A percentile compares a stretch with the other conserved stretches of the same genome.
phyloP scores from a whole-genome alignment of 306 rosid species.

The Quercus cerris region DNA sequence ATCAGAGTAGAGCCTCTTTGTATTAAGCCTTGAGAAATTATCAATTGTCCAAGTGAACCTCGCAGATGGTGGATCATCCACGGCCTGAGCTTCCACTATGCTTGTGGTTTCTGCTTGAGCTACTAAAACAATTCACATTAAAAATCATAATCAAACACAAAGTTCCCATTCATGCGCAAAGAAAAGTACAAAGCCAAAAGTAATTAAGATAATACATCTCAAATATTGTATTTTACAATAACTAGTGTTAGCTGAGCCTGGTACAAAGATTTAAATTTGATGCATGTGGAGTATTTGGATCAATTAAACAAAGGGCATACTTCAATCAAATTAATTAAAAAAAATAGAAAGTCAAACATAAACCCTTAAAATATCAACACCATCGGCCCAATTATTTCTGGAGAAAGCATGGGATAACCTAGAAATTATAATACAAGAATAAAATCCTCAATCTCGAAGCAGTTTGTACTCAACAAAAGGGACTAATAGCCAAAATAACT shows the following conservation, averaged over 20 bases:
- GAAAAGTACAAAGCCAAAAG: not conserved
- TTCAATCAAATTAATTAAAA: not conserved
- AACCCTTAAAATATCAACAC: not conserved
- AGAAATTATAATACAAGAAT: not conserved
- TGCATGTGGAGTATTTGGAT: not conserved
- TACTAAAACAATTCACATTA: conserved; percentile 8
- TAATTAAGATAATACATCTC: not conserved
- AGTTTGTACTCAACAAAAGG: not conserved
- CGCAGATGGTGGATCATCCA: conserved; percentile 38
- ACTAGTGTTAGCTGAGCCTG: not conserved
- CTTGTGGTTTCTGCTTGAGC: conserved; percentile 29
- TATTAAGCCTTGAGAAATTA: conserved; percentile 30
- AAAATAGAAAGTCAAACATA: not conserved
- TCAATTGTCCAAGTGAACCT: conserved; percentile 36
- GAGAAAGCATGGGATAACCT: not conserved
- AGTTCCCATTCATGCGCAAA: not conserved
- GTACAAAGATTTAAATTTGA: not conserved
- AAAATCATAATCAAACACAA: not conserved
- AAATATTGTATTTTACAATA: not conserved
- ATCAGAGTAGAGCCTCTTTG: conserved; percentile 33
- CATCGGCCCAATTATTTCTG: not conserved
- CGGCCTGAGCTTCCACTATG: conserved; percentile 30
- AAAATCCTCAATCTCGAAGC: not conserved
- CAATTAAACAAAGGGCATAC: not conserved
- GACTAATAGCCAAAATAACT: not conserved